phyloP scores from a whole-genome alignment of 1,139 yeast genomes.

The Debaryomyces psychrophilus region DNA sequence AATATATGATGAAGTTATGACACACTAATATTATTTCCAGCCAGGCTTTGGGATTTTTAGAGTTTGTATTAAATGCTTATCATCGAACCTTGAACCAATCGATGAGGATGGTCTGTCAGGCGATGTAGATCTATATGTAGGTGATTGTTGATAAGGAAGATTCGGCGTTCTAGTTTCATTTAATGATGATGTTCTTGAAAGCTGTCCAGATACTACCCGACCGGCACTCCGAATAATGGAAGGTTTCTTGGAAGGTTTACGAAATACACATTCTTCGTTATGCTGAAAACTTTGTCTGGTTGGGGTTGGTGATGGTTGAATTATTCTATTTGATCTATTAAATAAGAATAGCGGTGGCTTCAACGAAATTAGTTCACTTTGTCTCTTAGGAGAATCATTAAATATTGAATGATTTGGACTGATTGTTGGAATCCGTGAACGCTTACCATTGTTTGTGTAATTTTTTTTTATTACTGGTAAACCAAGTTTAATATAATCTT shows the following conservation, averaged over 20 bases:
- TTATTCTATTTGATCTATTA: slow-evolving; percentile 3
- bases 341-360: slow-evolving; percentile 14
- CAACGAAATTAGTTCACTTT: slow-evolving; percentile 4
- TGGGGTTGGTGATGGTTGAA: slow-evolving; percentile 12
- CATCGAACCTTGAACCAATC: slow-evolving; percentile 41
- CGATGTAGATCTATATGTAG: slow-evolving; percentile 30
- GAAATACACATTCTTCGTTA: slow-evolving; percentile 7
- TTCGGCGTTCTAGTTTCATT: slow-evolving; percentile 15
- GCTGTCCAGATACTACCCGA: background rate
- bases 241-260: slow-evolving; percentile 9
- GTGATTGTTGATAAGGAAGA: slow-evolving; percentile 13
- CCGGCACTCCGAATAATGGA: background rate
- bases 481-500: slow-evolving; percentile 27
- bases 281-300: slow-evolving; percentile 5
- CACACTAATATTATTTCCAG: slow-evolving; percentile 27
- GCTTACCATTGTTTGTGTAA: slow-evolving; percentile 11
- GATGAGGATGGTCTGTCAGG: slow-evolving; percentile 41
- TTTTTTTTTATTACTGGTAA: slow-evolving; percentile 30
- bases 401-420: slow-evolving; percentile 37
- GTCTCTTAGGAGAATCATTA: slow-evolving; percentile 26
- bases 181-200: slow-evolving; percentile 8
- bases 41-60: slow-evolving; percentile 26
- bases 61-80: slow-evolving; percentile 35
- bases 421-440: slow-evolving; percentile 34
- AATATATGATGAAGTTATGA: slow-evolving; percentile 8